A percentile compares a stretch with the other conserved stretches of the same genome.
phyloP scores from a whole-genome alignment of 306 rosid genomes.

The Oxytropis ochrocephala region DNA sequence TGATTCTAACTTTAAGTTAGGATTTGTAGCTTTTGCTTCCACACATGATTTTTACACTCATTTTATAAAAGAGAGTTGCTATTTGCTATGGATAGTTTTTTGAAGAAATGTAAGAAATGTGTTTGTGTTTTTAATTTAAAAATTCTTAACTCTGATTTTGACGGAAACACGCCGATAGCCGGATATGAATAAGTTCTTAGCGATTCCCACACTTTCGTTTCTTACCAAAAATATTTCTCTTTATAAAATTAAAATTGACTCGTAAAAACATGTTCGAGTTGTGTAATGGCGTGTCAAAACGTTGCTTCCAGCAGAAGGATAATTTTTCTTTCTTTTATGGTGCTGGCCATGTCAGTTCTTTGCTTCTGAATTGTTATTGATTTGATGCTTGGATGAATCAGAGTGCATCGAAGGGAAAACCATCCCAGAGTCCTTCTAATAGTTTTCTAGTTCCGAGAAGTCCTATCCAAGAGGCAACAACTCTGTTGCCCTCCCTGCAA shows the following conservation, averaged over 20 bases:
- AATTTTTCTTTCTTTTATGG: constrained; percentile 6
- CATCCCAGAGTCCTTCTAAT: constrained; percentile 28
- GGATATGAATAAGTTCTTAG: too few species aligned
- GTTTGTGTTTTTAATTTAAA: too few species aligned
- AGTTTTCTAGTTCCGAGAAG: constrained; percentile 26
- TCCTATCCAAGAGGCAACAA: constrained; percentile 31
- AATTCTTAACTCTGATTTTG: too few species aligned
- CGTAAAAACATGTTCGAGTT: background rate
- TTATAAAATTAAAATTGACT: background rate
- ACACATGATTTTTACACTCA: too few species aligned
- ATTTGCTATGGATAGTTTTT: too few species aligned
- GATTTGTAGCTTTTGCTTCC: too few species aligned
- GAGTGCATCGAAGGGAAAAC: constrained; percentile 26
- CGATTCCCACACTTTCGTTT: too few species aligned
- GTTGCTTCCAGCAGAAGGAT: background rate
- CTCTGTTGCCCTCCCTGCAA: constrained; percentile 24
- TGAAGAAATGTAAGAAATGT: too few species aligned
- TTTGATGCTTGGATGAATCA: constrained; percentile 30
- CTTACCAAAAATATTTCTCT: background rate
- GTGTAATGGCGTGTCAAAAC: background rate
- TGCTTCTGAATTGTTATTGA: background rate
- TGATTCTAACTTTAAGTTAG: too few species aligned
- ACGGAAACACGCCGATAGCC: too few species aligned
- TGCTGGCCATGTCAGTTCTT: background rate
- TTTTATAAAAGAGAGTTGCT: too few species aligned